Percentiles rank a stretch among this genome's conserved stretches.
Evolutionary conservation across 768 basidiomycete species (phyloP).

Genomic region (Roridomyces roridus): DNA sequence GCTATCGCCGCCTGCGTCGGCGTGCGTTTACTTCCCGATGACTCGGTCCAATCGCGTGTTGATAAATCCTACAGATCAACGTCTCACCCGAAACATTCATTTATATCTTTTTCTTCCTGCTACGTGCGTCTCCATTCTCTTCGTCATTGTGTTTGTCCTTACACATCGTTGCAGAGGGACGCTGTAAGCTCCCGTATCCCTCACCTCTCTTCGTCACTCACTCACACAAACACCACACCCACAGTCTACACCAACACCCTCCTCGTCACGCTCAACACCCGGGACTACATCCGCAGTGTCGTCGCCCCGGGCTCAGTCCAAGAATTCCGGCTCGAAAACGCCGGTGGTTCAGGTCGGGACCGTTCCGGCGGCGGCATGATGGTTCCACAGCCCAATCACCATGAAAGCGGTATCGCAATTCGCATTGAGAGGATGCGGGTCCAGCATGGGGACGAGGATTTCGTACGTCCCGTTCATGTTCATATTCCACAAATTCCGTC

Average conservation of each 20-base stretch:
- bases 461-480: too few species aligned
- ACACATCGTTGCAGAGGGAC: background rate
- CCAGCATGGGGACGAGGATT: too few species aligned
- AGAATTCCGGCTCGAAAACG: background rate
- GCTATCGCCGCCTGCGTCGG: background rate
- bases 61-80: background rate
- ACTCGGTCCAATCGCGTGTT: background rate
- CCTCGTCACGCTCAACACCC: conserved; percentile 2
- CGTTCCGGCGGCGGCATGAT: background rate
- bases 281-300: background rate
- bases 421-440: background rate
- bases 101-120: conserved; percentile 10
- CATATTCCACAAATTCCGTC: too few species aligned
- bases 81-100: conserved; percentile 5
- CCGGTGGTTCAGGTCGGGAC: background rate
- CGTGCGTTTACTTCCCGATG: background rate
- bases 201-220: background rate
- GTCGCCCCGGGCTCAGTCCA: background rate
- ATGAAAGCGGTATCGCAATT: background rate
- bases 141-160: background rate
- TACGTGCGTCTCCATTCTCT: background rate
- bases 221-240: background rate
- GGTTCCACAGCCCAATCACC: background rate
- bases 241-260: conserved; percentile 7
- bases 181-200: background rate